Evolutionary conservation across 805 yeast genomes (phyloP), one percentile per base, ranked within the genome.

Genomic region (Candida qinlingensis): DNA sequence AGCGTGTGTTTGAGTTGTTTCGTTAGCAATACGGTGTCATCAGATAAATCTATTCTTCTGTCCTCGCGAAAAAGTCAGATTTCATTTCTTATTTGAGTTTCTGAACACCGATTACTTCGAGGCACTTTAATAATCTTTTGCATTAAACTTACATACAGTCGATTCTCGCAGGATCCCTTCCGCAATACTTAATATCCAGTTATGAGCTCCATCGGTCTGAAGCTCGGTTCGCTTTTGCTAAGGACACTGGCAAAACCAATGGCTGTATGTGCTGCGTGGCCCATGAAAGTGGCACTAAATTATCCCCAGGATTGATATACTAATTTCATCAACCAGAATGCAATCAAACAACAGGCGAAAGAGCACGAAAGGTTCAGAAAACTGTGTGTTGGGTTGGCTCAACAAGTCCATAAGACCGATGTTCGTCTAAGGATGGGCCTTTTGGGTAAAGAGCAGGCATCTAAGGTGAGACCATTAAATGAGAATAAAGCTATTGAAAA

Each of bases 201-300:
- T 5, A 85, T 87, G 94, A 86, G 92, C 68, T 80, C 85, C 28
- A 76, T 87, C 36, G 89, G 91, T 8, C 72, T 87, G 43, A 87
- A 87, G 62, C 68, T 87, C 55, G 79, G 88, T 9, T 76, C 91
- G 27, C 74, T 87, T 46, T 73, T 86, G 46, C 78, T 87, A 6
- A 67, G 91, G 53, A 87, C 92, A 36, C 70, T 87, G 39, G 84
- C 95, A 36, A 87, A 85, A 62, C 96, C 96, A 1, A 74, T 87
- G 31, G 88, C 92, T 4, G 75, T 70, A 55, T 45, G 74, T 65
- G 19, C 19, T 19, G 19, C 19, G 19, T 19, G 19, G 19, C 19
- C 19, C 19, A 19, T 19, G 19, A 19, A 19, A 19, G 19, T 19
- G 19, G 19, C 19, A 19, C 19, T 19, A 19, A 19, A 19, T 19